Evolutionary conservation across 1,284 basidiomycete species (phyloP).

Genomic region (Peniophora sp.): DNA sequence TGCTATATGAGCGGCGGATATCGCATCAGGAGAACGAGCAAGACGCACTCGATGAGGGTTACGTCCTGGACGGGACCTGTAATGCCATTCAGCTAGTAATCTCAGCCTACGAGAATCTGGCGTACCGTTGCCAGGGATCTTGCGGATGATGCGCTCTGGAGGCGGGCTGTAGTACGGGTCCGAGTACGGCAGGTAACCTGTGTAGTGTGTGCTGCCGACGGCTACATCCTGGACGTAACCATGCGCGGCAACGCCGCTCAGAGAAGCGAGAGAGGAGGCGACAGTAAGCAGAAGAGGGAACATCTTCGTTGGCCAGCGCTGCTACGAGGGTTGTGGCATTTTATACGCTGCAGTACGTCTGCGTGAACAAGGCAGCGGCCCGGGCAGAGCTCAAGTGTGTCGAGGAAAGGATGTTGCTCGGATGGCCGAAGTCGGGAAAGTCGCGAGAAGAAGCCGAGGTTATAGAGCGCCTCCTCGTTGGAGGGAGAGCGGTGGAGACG

Average conservation of each 20-base stretch:
- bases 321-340: no score
- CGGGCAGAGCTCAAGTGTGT: no score
- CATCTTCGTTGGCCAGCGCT: no score
- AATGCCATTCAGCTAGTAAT: constrained; percentile 21
- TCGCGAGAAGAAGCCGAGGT: no score
- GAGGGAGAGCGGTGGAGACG: no score
- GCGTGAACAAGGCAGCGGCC: no score
- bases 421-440: no score
- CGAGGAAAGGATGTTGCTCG: no score
- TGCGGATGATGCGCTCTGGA: constrained; percentile 37
- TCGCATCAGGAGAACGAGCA: no score
- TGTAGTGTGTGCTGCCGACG: constrained; percentile 20
- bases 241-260: constrained; percentile 16
- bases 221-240: constrained; percentile 29
- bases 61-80: constrained; percentile 19
- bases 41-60: constrained; percentile 19
- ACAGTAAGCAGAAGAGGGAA: constrained; percentile 2
- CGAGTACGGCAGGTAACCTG: constrained; percentile 28
- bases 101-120: not conserved
- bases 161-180: constrained; percentile 29
- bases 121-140: constrained; percentile 38
- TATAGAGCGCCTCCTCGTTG: no score
- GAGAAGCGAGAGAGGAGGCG: not conserved
- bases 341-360: no score
- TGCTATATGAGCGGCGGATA: not conserved